phyloP scores from a whole-genome alignment of 1,284 basidiomycete species.

The Moesziomyces sp. region DNA sequence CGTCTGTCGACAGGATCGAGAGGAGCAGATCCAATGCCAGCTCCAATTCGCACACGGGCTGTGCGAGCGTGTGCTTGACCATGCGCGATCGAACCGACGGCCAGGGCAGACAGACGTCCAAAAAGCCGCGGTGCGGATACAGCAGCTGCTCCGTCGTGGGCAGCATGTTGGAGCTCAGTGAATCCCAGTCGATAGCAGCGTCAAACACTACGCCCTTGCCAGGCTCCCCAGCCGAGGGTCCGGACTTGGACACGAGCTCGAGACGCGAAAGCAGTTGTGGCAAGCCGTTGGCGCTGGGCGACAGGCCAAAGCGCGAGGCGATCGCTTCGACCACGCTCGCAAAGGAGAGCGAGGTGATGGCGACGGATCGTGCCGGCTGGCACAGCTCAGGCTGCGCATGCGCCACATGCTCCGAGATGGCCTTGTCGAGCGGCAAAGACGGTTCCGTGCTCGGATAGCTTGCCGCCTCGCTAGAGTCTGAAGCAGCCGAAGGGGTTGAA shows the following conservation, averaged over 20 bases:
- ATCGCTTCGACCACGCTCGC: slow-evolving; percentile 16
- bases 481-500: slow-evolving; percentile 5
- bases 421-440: slow-evolving; percentile 6
- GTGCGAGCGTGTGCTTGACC: slow-evolving; percentile 31
- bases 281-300: slow-evolving; percentile 1
- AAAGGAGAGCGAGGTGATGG: slow-evolving; percentile 24
- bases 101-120: slow-evolving; percentile 50
- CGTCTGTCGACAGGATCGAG: slow-evolving; percentile 22
- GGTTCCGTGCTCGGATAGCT: neutral
- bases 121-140: slow-evolving; percentile 41
- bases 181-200: slow-evolving; percentile 28
- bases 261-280: slow-evolving; percentile 21
- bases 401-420: slow-evolving; percentile 5
- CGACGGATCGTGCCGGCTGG: neutral
- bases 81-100: slow-evolving; percentile 42
- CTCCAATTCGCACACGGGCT: slow-evolving; percentile 40
- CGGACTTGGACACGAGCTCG: slow-evolving; percentile 11
- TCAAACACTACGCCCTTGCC: slow-evolving; percentile 39
- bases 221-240: neutral
- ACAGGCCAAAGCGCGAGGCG: slow-evolving; percentile 14
- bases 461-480: slow-evolving; percentile 1
- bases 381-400: neutral
- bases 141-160: slow-evolving; percentile 36
- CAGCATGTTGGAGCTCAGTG: slow-evolving; percentile 29
- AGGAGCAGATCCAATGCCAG: slow-evolving; percentile 37